phyloP scores from a whole-genome alignment of 306 rosid species.

The Astragalus membranaceus region DNA sequence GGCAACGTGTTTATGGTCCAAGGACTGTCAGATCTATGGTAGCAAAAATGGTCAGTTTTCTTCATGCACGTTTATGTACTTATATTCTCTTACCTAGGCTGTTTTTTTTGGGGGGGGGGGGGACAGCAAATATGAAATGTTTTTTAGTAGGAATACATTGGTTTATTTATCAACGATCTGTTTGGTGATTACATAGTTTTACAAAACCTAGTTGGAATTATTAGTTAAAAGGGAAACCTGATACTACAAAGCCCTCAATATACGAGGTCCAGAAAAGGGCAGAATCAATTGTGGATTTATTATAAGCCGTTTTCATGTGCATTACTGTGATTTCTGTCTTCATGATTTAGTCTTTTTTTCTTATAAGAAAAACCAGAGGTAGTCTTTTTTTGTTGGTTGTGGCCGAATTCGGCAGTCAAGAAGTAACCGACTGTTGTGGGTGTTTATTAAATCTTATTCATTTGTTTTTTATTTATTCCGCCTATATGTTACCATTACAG shows the following conservation, averaged over 20 bases:
- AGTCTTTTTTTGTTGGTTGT: no score
- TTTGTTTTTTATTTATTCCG: no score
- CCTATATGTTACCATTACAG: background rate
- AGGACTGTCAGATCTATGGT: slow-evolving; percentile 81
- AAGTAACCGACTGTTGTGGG: no score
- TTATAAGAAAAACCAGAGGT: no score
- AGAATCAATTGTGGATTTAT: background rate
- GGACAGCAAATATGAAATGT: background rate
- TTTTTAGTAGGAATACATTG: background rate
- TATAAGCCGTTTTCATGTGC: background rate
- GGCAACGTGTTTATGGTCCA: slow-evolving; percentile 89
- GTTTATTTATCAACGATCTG: background rate
- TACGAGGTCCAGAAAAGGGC: background rate
- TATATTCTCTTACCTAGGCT: background rate
- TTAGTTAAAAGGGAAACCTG: background rate
- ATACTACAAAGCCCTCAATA: background rate
- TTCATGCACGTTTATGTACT: background rate
- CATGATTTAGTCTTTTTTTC: no score
- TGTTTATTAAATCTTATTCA: no score
- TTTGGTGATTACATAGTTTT: no score
- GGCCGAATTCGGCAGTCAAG: no score
- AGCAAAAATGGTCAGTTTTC: slow-evolving; percentile 74
- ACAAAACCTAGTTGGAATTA: no score
- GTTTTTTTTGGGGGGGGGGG: background rate
- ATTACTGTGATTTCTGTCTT: no score